Evolutionary conservation across 305 asterid genomes (phyloP).

Genomic region (Fraxinus paxiana): DNA sequence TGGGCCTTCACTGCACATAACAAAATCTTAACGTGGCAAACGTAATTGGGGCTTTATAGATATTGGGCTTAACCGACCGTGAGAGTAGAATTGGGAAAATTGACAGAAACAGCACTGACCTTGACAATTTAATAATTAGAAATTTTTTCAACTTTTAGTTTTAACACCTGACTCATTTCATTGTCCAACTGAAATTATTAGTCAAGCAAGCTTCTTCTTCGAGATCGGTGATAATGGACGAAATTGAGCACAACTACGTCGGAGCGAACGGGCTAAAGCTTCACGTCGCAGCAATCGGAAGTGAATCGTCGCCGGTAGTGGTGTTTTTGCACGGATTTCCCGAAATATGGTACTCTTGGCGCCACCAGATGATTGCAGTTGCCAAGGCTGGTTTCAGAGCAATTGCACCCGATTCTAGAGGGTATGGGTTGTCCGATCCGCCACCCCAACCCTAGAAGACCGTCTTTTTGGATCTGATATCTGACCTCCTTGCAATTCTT

Average conservation of each 20-base stretch:
- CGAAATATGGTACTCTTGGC: slow-evolving; percentile 60
- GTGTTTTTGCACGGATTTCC: slow-evolving; percentile 56
- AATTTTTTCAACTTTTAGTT: background rate
- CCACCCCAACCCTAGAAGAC: slow-evolving; percentile 37
- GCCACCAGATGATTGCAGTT: slow-evolving; percentile 47
- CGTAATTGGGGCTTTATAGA: background rate
- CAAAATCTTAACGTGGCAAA: background rate
- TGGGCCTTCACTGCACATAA: too few relatives aligned
- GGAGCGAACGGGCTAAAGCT: slow-evolving; percentile 42
- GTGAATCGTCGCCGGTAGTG: slow-evolving; percentile 31
- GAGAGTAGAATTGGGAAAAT: background rate
- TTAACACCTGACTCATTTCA: background rate
- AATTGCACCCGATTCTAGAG: slow-evolving; percentile 48
- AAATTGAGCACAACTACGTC: slow-evolving; percentile 33
- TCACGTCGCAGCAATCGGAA: slow-evolving; percentile 48
- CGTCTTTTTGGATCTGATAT: slow-evolving; percentile 34
- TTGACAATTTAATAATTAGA: background rate
- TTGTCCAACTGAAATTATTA: background rate
- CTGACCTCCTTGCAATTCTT: slow-evolving; percentile 34
- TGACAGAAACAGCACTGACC: background rate
- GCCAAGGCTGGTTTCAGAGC: slow-evolving; percentile 43
- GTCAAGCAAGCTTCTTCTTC: background rate
- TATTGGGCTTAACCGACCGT: background rate
- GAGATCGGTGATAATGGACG: slow-evolving; percentile 31
- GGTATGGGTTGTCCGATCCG: slow-evolving; percentile 47